A percentile compares a stretch with the other conserved stretches of the same genome.
Conservation (phyloP, 2,329 filamentous ascomycete species). For the Xylariaceae sp. region DNA sequence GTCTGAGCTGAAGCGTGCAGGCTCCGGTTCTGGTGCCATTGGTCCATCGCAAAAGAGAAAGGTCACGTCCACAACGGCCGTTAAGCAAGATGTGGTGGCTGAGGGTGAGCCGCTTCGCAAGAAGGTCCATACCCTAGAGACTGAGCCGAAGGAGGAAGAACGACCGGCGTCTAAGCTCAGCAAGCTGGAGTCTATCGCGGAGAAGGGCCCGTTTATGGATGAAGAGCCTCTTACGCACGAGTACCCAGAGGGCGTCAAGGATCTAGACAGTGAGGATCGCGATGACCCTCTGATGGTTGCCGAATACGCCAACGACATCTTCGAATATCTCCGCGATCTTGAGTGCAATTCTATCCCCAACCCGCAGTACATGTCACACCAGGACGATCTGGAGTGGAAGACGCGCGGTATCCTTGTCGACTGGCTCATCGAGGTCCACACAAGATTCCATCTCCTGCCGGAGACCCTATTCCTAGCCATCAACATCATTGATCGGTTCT, state of each 20-base stretch:
- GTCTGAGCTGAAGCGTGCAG: constrained; percentile 70
- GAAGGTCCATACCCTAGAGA: constrained; percentile 59
- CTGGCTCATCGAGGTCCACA: constrained; percentile 98
- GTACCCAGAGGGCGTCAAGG: constrained; percentile 50
- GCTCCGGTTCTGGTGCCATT: constrained; percentile 71
- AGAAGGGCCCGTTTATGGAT: constrained; percentile 37
- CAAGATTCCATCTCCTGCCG: constrained; percentile 90
- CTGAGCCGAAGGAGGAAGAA: constrained; percentile 44
- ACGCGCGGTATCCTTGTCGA: constrained; percentile 96
- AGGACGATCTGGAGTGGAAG: constrained; percentile 97
- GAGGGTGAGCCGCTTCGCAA: constrained; percentile 71
- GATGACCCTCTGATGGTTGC: constrained; percentile 98
- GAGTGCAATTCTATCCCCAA: constrained; percentile 82
- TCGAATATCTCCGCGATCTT: constrained; percentile 89
- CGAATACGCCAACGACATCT: constrained; percentile 96
- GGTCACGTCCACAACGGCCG: constrained; percentile 53
- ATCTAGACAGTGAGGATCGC: constrained; percentile 83
- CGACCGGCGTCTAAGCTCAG: constrained; percentile 37
- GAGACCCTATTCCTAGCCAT: constrained; percentile 96
- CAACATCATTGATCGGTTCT: constrained; percentile 98
- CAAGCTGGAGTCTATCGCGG: constrained; percentile 38
- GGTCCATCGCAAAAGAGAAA: constrained; percentile 70
- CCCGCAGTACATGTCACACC: constrained; percentile 91
- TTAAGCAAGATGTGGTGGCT: constrained; percentile 61
- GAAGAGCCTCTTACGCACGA: constrained; percentile 31